These are phyloP conservation scores for Pinus tabuliformis DNA, from an alignment of 75 land plant species.

Conservation along the genomic window DNA sequence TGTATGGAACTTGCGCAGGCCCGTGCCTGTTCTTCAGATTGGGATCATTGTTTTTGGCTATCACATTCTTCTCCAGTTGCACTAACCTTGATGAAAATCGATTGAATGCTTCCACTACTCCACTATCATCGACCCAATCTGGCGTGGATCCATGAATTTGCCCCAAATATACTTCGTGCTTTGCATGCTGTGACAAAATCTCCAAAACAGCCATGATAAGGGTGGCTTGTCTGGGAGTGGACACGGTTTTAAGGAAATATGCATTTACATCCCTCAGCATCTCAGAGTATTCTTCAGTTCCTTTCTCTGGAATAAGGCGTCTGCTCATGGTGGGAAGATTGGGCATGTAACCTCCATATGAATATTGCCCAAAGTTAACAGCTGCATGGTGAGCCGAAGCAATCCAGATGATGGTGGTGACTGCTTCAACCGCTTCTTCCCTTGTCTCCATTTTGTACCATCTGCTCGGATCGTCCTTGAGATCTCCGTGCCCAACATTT, in stretches of 20 bases:
- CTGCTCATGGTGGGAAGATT: conserved; percentile 34
- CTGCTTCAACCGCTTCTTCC: not conserved
- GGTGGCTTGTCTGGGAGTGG: conserved; percentile 44
- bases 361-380: conserved; percentile 50
- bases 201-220: conserved; percentile 30
- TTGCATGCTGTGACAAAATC: conserved; percentile 43
- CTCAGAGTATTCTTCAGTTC: conserved; percentile 12
- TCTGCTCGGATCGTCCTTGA: conserved; percentile 20
- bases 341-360: conserved; percentile 36
- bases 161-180: conserved; percentile 59
- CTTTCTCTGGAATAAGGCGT: conserved; percentile 21
- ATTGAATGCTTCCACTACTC: not conserved
- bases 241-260: conserved; percentile 22
- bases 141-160: conserved; percentile 18
- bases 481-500: conserved; percentile 32
- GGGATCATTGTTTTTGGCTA: conserved; percentile 31
- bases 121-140: conserved; percentile 16
- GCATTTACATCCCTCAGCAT: conserved; percentile 19
- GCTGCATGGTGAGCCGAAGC: conserved; percentile 51
- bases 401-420: conserved; percentile 35
- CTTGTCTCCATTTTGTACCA: conserved; percentile 16
- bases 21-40: conserved; percentile 46
- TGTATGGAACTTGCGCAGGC: conserved; percentile 48
- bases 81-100: conserved; percentile 11
- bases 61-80: conserved; percentile 41